These are phyloP conservation scores for Solanum appendiculatum DNA, from an alignment of 257 asterid genomes.

Conservation along the genomic window DNA sequence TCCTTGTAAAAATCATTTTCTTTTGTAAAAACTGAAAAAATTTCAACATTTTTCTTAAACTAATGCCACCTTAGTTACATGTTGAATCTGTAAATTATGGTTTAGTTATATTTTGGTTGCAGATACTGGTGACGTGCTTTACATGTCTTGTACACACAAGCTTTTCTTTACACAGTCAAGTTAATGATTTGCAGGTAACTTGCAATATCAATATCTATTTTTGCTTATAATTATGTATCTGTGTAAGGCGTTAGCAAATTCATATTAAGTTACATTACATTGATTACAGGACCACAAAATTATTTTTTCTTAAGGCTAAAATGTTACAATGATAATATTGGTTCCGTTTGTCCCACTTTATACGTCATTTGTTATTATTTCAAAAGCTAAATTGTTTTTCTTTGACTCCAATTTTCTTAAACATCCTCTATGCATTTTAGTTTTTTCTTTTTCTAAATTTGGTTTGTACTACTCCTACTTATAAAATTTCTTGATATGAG, in stretches of 20 bases:
- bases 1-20: background rate
- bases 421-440: background rate
- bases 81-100: background rate
- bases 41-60: background rate
- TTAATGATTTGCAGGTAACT: constrained; percentile 51
- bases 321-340: background rate
- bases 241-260: background rate
- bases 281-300: background rate
- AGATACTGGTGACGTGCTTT: constrained; percentile 37
- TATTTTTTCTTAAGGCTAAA: background rate
- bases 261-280: background rate
- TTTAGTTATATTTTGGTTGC: constrained; percentile 20
- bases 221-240: background rate
- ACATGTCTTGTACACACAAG: constrained; percentile 45
- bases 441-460: background rate
- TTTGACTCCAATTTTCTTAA: background rate
- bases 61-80: background rate
- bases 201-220: background rate
- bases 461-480: background rate
- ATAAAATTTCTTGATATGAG: background rate
- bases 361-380: background rate
- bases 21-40: background rate
- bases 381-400: background rate
- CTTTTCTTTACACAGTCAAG: constrained; percentile 37
- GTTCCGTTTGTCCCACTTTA: background rate